Conservation (phyloP, 2,329 filamentous ascomycete species). For the Pseudonectria foliicola region DNA sequence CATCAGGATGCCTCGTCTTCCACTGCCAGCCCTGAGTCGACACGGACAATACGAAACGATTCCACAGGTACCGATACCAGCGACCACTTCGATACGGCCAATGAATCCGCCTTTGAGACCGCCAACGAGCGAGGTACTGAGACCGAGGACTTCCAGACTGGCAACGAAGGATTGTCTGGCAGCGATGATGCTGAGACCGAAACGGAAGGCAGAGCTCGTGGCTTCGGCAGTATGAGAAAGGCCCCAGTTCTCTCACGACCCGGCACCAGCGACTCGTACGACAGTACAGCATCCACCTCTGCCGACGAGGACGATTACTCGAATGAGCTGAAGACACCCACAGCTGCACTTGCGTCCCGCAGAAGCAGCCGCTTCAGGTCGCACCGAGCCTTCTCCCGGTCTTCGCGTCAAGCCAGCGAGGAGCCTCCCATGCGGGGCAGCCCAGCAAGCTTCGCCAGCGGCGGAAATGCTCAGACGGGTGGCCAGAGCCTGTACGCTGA, state of each 20-base stretch:
- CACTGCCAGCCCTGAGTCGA: constrained; percentile 10
- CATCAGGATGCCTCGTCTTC: constrained; percentile 36
- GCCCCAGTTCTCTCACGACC: constrained; percentile 36
- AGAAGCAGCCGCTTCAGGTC: constrained; percentile 63
- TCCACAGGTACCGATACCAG: constrained; percentile 40
- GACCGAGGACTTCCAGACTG: constrained; percentile 92
- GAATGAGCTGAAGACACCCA: constrained; percentile 54
- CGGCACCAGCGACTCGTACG: constrained; percentile 59
- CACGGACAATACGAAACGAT: constrained; percentile 8
- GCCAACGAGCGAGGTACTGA: constrained; percentile 77
- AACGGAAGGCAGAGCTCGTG: constrained; percentile 59
- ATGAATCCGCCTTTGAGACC: constrained; percentile 59
- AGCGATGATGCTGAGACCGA: constrained; percentile 85
- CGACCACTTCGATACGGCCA: constrained; percentile 74
- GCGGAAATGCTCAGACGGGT: constrained; percentile 38
- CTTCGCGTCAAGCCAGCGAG: constrained; percentile 55
- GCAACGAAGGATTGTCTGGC: constrained; percentile 69
- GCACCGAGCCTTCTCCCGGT: constrained; percentile 53
- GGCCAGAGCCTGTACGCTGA: constrained; percentile 86
- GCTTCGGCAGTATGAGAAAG: constrained; percentile 34
- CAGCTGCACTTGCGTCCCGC: constrained; percentile 51
- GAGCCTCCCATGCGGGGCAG: constrained; percentile 52
- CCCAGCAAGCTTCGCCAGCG: constrained; percentile 47
- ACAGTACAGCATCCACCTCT: constrained; percentile 85
- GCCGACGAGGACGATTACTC: constrained; percentile 59